Percentiles rank a stretch among this genome's conserved stretches.
These are phyloP conservation scores for Verticillium dahliae DNA, from an alignment of 2,329 filamentous ascomycete species.

Conservation along the genomic window DNA sequence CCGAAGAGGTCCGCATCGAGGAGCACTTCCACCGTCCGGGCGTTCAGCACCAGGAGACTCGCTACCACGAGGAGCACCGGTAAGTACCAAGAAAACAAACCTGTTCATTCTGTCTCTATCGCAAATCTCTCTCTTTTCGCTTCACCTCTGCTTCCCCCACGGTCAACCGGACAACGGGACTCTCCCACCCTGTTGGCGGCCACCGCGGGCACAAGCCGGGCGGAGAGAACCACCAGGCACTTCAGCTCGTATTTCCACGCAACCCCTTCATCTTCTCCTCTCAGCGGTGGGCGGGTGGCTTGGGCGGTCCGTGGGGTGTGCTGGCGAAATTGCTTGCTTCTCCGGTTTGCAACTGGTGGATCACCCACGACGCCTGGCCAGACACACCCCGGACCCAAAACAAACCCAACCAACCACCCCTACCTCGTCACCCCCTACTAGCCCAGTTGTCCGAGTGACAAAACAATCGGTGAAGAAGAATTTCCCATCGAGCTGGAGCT, in stretches of 20 bases:
- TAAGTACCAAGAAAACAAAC: conserved; percentile 26
- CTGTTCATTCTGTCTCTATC: neutral
- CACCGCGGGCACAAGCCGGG: neutral
- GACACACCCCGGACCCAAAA: neutral
- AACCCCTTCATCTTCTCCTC: neutral
- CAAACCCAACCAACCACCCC: neutral
- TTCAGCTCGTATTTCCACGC: conserved; percentile 1
- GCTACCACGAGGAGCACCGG: conserved; percentile 46
- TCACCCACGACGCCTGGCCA: neutral
- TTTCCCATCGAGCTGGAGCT: neutral
- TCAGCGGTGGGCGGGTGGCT: neutral
- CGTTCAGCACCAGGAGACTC: conserved; percentile 46
- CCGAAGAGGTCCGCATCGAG: conserved; percentile 77
- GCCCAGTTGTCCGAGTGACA: conserved; percentile 12
- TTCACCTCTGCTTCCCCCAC: neutral
- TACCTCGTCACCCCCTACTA: neutral
- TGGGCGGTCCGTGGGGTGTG: neutral
- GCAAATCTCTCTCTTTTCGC: neutral
- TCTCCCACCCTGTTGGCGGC: neutral
- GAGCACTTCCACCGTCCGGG: conserved; percentile 69
- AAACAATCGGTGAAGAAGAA: conserved; percentile 1
- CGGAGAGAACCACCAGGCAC: neutral
- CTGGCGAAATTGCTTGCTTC: neutral
- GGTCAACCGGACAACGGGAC: neutral
- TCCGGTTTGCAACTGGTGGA: neutral